phyloP scores from a whole-genome alignment of 768 basidiomycete genomes.

The Amanita polypyramis region DNA sequence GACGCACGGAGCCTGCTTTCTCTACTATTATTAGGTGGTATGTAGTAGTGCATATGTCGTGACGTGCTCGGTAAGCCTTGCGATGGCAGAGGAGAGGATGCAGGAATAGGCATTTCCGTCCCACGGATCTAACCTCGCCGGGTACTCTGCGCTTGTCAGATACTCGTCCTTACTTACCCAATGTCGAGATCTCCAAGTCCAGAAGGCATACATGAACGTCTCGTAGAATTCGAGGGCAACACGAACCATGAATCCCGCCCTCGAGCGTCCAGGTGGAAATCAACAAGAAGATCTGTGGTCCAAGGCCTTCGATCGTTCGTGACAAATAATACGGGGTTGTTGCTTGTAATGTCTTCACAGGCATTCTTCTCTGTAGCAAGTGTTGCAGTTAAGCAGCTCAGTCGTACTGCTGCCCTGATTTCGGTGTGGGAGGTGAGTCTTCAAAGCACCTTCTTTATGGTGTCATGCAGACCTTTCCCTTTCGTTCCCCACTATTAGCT shows the following conservation, averaged over 20 bases:
- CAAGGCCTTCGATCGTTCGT: neutral
- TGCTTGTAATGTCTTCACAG: slow-evolving; percentile 2
- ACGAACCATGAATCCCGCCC: neutral
- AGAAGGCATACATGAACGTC: neutral
- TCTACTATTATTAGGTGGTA: too few relatives aligned
- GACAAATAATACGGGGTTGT: neutral
- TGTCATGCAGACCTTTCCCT: neutral
- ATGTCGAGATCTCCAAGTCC: neutral
- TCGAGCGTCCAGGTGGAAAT: neutral
- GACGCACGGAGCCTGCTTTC: too few relatives aligned
- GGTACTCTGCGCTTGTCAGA: neutral
- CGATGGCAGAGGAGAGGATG: neutral
- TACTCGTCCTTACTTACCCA: neutral
- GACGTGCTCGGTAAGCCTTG: too few relatives aligned
- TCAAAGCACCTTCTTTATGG: neutral
- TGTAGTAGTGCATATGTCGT: too few relatives aligned
- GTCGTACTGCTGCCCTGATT: neutral
- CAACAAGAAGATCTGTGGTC: neutral
- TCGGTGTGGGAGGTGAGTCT: neutral
- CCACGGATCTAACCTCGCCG: neutral
- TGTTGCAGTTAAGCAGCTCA: slow-evolving; percentile 1
- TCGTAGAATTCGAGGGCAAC: neutral
- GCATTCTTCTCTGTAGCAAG: slow-evolving; percentile 1
- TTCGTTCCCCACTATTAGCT: neutral
- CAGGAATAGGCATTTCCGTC: neutral